Evolutionary conservation across 495 filamentous ascomycete genomes (phyloP), one percentile per base, ranked within the genome.

Genomic region (Platismatia glauca): DNA sequence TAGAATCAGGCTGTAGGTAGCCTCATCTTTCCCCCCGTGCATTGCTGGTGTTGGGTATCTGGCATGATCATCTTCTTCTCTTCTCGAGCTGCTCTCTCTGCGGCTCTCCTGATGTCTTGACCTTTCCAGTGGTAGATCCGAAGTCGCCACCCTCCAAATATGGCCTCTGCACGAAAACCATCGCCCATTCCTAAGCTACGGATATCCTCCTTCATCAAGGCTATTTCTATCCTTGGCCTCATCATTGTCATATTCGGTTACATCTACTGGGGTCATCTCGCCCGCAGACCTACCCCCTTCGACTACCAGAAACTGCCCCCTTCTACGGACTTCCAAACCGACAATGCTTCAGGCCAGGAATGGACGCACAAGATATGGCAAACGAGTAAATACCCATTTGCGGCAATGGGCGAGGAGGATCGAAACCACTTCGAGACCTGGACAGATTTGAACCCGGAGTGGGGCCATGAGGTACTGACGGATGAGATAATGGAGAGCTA

Each of bases 391-490:
- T 34, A 41, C 29, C 60, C 64, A 12, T 31, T 22, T 3, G 22
- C 24, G 44, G 43, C 29, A 15, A 44, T 75, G 12, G 60, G 63
- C 4, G 59, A 69, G 37, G 57, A 70, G 20, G 69, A 75, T 22
- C 57, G 60, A n/a, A 60, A 58, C 34, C 65, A 65, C 59, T 65
- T 67, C 41, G 39, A 66, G 43, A 74, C 67, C 58, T 77, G 75
- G 75, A 57, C 57, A 11, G 44, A 63, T 4, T 64, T 59, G 20
- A 76, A 73, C 55, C 71, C 67, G 4, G 64, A 58, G 37, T 63
- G 61, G 44, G 65, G 68, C 44, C 67, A 75, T 24, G 72, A 77
- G 55, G 55, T 77, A 34, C 64, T 77, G n/a, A 76, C 71, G 29
- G 73, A 77, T 34, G 62, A 41, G 7, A 64, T 64, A 0, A 61